Conservation (phyloP, 768 basidiomycete genomes). For the Naganishia vishniacii region DNA sequence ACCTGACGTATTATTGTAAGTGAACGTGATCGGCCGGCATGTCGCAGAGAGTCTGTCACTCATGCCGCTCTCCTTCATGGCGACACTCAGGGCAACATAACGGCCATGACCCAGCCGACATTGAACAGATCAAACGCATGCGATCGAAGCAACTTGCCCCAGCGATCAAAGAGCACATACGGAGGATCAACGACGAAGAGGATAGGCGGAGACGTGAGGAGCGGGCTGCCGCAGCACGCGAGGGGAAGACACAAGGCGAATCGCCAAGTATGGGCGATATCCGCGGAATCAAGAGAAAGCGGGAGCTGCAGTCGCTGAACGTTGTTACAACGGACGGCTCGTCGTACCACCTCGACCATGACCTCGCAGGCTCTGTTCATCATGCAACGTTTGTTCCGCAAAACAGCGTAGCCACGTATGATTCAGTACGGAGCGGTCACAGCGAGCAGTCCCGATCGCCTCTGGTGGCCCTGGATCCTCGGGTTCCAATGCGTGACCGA, state of each 20-base stretch:
- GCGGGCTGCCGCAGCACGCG: background rate
- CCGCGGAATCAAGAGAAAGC: background rate
- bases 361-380: too few species aligned
- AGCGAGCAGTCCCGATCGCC: too few species aligned
- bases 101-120: conserved; percentile 13
- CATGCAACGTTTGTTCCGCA: too few species aligned
- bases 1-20: conserved; percentile 17
- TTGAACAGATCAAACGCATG: conserved; percentile 17
- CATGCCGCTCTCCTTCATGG: too few species aligned
- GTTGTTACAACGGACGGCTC: background rate
- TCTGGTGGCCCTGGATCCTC: too few species aligned
- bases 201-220: background rate
- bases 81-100: conserved; percentile 10
- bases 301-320: background rate
- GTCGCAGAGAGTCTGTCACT: too few species aligned
- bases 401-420: too few species aligned
- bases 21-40: too few species aligned
- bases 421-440: too few species aligned
- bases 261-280: background rate
- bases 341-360: too few species aligned
- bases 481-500: too few species aligned
- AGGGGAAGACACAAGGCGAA: background rate
- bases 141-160: conserved; percentile 9
- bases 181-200: background rate
- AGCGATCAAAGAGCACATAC: background rate